Evolutionary conservation across 1,139 yeast genomes (phyloP).

Genomic region (Nakaseomyces glabratus): DNA sequence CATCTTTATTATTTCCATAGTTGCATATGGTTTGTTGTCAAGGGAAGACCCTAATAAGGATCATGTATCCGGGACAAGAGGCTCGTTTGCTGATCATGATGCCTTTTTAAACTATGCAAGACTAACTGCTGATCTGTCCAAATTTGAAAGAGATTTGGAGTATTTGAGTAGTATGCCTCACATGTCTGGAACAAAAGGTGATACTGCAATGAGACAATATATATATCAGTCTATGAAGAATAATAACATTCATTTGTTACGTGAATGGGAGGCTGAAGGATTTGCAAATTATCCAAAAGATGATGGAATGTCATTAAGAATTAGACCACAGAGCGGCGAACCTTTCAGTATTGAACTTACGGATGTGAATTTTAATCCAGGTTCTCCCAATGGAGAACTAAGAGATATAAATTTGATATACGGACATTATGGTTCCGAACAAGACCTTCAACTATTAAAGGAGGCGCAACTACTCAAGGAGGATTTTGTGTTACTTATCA

Average conservation of each 20-base stretch:
- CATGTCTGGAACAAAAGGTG: constrained; percentile 82
- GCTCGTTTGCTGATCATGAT: constrained; percentile 56
- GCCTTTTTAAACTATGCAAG: constrained; percentile 44
- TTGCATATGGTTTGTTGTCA: constrained; percentile 50
- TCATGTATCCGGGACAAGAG: constrained; percentile 43
- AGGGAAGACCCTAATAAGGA: constrained; percentile 37
- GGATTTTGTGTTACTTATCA: constrained; percentile 48
- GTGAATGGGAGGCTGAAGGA: constrained; percentile 43
- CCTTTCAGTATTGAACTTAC: constrained; percentile 24
- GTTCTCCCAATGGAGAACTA: constrained; percentile 51
- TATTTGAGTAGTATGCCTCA: constrained; percentile 83
- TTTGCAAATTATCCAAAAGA: constrained; percentile 51
- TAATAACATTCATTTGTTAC: constrained; percentile 48
- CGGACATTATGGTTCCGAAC: constrained; percentile 54
- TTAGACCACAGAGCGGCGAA: neutral
- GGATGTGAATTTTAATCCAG: constrained; percentile 55
- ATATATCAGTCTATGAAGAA: constrained; percentile 49
- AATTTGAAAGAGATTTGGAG: constrained; percentile 61
- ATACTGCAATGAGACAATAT: constrained; percentile 59
- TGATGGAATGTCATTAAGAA: constrained; percentile 13
- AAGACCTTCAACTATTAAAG: constrained; percentile 46
- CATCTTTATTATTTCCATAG: constrained; percentile 49
- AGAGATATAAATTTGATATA: constrained; percentile 44
- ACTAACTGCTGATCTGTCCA: constrained; percentile 44
- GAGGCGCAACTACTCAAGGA: constrained; percentile 32